Conservation (phyloP, 139 green algal species). For the Tetraselmis chui region DNA sequence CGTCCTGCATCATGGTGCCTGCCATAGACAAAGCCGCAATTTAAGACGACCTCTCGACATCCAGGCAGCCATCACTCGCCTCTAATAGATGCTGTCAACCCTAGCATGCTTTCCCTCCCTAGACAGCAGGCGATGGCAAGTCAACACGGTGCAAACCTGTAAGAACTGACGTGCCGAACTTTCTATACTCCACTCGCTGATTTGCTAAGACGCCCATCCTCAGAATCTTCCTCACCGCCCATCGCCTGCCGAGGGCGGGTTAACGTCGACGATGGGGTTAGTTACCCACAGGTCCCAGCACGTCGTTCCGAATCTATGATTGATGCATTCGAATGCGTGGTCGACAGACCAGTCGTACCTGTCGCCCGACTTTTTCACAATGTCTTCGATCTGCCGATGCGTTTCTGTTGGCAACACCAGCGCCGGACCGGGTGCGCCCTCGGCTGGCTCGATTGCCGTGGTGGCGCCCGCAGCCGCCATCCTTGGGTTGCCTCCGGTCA, state of each 20-base stretch:
- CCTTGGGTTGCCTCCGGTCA: neutral
- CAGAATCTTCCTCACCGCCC: neutral
- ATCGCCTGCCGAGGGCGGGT: neutral
- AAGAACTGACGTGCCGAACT: neutral
- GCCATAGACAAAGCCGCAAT: too few species aligned
- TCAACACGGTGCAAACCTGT: too few species aligned
- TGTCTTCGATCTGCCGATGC: neutral
- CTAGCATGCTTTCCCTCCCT: too few species aligned
- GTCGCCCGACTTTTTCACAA: neutral
- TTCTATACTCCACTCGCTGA: neutral
- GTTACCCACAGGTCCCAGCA: too few species aligned
- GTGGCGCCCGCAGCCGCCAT: neutral
- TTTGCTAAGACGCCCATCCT: neutral
- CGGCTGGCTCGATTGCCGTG: neutral
- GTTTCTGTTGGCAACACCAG: neutral
- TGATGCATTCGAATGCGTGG: neutral
- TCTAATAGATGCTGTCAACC: too few species aligned
- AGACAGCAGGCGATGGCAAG: too few species aligned
- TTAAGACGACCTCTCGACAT: too few species aligned
- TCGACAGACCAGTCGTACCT: neutral
- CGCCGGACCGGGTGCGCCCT: neutral
- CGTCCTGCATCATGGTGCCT: neutral
- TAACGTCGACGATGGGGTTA: too few species aligned
- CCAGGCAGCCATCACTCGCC: too few species aligned
- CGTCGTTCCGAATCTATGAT: too few species aligned